Percentiles rank a stretch among this genome's conserved stretches.
These are phyloP conservation scores for Myxozyma sirexii DNA, from an alignment of 805 yeast species.

Conservation along the genomic window DNA sequence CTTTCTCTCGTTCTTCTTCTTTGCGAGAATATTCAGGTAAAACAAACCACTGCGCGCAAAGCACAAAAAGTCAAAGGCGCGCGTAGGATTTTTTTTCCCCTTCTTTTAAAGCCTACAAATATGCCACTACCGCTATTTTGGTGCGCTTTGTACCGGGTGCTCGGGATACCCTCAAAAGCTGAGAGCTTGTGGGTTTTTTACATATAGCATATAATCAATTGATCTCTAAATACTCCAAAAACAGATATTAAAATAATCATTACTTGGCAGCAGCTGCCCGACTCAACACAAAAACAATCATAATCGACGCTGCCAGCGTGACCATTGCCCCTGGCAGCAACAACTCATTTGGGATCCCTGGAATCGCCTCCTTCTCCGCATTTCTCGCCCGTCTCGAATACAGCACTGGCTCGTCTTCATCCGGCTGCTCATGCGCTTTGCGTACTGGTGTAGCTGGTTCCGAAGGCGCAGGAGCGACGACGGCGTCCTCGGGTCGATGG, in stretches of 20 bases:
- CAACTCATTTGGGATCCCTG: slow-evolving; percentile 62
- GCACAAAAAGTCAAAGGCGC: no score
- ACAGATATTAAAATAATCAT: no score
- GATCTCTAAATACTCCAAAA: not conserved
- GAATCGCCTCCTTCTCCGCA: slow-evolving; percentile 44
- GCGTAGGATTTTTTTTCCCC: no score
- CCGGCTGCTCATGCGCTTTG: no score
- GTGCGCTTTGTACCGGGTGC: no score
- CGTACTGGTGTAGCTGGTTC: not conserved
- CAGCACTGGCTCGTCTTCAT: no score
- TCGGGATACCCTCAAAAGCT: no score
- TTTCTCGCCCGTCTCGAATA: not conserved
- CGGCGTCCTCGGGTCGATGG: slow-evolving; percentile 63
- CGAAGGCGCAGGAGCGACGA: slow-evolving; percentile 35
- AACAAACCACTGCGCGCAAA: not conserved
- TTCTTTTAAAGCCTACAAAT: no score
- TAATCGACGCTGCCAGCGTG: slow-evolving; percentile 60
- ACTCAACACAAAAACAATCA: slow-evolving; percentile 58
- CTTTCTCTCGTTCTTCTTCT: not conserved
- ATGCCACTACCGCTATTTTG: no score
- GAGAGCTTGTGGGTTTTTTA: no score
- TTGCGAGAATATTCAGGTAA: not conserved
- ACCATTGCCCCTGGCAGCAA: slow-evolving; percentile 66
- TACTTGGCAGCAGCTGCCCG: slow-evolving; percentile 42
- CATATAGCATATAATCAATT: no score